Conservation (phyloP, 306 rosid genomes). For the Macrotyloma uniflorum region DNA sequence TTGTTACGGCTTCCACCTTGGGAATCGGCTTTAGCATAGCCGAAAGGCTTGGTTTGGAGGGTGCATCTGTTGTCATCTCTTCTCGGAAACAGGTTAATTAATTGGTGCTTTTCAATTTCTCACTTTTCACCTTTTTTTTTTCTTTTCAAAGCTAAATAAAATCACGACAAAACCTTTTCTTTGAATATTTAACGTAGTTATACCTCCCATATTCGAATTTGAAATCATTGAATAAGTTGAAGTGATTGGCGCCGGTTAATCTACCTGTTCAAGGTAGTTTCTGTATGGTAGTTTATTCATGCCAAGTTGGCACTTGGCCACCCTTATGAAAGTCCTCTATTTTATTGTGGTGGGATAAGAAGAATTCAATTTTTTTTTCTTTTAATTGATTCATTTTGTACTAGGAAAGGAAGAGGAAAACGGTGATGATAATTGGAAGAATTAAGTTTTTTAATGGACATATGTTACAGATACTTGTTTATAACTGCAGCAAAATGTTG, state of each 20-base stretch:
- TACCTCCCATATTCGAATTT: no score
- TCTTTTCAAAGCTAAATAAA: not conserved
- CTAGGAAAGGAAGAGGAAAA: not conserved
- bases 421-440: not conserved
- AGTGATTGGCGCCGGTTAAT: not conserved
- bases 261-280: no score
- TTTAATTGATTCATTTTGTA: not conserved
- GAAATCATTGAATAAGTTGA: not conserved
- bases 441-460: not conserved
- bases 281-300: conserved; percentile 9
- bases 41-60: conserved; percentile 86
- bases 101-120: conserved; percentile 28
- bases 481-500: conserved; percentile 67
- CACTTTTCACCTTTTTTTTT: not conserved
- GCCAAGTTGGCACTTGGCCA: not conserved
- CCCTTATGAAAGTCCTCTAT: not conserved
- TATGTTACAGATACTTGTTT: not conserved
- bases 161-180: no score
- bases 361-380: not conserved
- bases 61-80: conserved; percentile 86
- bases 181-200: no score
- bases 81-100: conserved; percentile 72
- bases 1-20: conserved; percentile 93
- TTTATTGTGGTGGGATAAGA: not conserved
- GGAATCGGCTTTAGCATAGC: conserved; percentile 90